Percentiles rank a stretch among this genome's conserved stretches.
Conservation (phyloP, 1,284 basidiomycete species). For the Ceratobasidium sp. region DNA sequence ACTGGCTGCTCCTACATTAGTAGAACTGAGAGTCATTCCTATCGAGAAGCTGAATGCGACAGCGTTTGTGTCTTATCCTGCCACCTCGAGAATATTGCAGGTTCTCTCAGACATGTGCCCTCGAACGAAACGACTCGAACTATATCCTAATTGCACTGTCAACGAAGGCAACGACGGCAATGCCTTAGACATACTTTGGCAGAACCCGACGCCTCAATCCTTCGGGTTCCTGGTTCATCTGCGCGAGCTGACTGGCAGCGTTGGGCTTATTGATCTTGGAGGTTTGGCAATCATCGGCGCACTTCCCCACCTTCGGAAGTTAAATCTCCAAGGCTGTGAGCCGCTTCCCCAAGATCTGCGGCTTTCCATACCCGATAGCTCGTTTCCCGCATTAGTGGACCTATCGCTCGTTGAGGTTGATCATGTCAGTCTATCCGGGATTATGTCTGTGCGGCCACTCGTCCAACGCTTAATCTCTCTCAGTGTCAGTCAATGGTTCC, state of each 20-base stretch:
- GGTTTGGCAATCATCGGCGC: constrained; percentile 6
- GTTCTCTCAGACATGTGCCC: neutral
- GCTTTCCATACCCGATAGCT: constrained; percentile 1
- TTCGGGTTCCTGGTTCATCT: neutral
- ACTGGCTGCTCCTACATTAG: constrained; percentile 6
- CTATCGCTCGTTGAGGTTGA: neutral
- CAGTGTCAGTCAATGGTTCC: neutral
- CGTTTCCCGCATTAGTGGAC: constrained; percentile 6
- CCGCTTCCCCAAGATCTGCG: neutral
- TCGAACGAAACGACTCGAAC: neutral
- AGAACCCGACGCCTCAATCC: neutral
- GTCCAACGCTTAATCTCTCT: neutral
- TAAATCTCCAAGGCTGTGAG: neutral
- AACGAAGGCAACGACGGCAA: neutral
- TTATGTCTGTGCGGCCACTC: neutral
- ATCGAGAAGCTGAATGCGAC: neutral
- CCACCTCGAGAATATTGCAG: neutral
- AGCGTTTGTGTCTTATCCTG: constrained; percentile 32
- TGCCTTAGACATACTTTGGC: neutral
- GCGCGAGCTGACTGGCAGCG: constrained; percentile 6
- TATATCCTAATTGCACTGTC: neutral
- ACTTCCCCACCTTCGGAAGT: constrained; percentile 7
- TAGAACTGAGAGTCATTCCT: neutral
- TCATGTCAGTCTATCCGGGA: neutral
- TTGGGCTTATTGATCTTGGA: neutral